Percentiles rank a stretch among this genome's conserved stretches.
These are phyloP conservation scores for Tremellales sp. DNA, from an alignment of 1,284 basidiomycete species.

Conservation along the genomic window DNA sequence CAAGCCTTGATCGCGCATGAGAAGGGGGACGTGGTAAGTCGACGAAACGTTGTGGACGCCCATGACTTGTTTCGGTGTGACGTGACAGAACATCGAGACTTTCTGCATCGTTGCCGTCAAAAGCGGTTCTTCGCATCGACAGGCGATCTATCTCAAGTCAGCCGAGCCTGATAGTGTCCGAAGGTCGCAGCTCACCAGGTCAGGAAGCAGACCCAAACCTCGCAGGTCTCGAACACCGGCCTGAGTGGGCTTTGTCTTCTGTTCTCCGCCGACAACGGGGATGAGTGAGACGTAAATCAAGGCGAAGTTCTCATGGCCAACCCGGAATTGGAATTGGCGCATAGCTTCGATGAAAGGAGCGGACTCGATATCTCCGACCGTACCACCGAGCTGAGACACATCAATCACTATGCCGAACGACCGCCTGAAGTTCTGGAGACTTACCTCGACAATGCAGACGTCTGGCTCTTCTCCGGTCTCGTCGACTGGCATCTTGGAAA, in stretches of 20 bases:
- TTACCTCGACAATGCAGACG: conserved; percentile 91
- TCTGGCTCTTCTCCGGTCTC: conserved; percentile 91
- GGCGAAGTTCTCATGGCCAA: conserved; percentile 95
- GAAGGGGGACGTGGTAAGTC: conserved; percentile 94
- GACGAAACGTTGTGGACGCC: conserved; percentile 96
- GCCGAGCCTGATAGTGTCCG: not conserved
- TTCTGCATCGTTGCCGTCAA: conserved; percentile 84
- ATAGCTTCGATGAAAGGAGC: conserved; percentile 98
- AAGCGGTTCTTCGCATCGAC: conserved; percentile 66
- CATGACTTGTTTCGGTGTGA: conserved; percentile 85
- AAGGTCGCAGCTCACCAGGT: conserved; percentile 62
- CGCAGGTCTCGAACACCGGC: conserved; percentile 92
- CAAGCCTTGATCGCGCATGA: conserved; percentile 89
- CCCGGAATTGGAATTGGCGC: conserved; percentile 99
- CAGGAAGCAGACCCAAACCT: conserved; percentile 87
- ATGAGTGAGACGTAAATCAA: conserved; percentile 97
- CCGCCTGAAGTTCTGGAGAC: no score
- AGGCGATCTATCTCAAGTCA: conserved; percentile 67
- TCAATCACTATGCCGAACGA: no score
- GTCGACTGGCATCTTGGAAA: conserved; percentile 89
- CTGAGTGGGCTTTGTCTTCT: conserved; percentile 99
- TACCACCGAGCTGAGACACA: conserved; percentile 97
- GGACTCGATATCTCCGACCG: conserved; percentile 92
- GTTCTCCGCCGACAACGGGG: conserved; percentile 96
- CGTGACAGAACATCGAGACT: conserved; percentile 99